A percentile compares a stretch with the other conserved stretches of the same genome.
Conservation (phyloP, 768 basidiomycete genomes). For the Termitomyces sp. region DNA sequence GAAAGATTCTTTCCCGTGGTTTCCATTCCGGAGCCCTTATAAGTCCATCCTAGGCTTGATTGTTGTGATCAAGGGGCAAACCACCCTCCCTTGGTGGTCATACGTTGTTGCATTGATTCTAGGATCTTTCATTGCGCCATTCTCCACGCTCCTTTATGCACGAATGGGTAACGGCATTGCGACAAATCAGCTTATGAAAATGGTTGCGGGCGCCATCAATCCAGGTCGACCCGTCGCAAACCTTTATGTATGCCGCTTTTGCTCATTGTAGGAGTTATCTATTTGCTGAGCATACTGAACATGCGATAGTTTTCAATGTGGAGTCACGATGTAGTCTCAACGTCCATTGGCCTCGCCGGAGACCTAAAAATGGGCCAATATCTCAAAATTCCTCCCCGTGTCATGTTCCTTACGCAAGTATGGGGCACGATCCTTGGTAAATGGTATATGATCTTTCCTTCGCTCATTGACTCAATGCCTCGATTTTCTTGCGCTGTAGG, state of each 20-base stretch:
- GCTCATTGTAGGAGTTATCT: neutral
- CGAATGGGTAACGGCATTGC: constrained; percentile 61
- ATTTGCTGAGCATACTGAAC: neutral
- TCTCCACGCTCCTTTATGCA: constrained; percentile 52
- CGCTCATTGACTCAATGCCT: neutral
- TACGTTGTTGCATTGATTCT: constrained; percentile 54
- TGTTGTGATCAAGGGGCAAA: constrained; percentile 54
- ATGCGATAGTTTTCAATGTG: constrained; percentile 56
- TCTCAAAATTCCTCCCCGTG: constrained; percentile 24
- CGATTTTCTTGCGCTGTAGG: constrained; percentile 19
- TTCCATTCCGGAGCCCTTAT: neutral
- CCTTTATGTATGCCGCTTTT: constrained; percentile 45
- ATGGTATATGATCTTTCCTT: neutral
- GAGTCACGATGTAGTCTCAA: constrained; percentile 59
- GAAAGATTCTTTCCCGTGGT: neutral
- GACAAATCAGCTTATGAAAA: constrained; percentile 62
- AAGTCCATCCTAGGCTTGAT: constrained; percentile 39
- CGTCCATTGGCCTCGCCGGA: constrained; percentile 47
- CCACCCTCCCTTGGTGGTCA: constrained; percentile 61
- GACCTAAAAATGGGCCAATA: constrained; percentile 76
- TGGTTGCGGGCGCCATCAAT: constrained; percentile 58
- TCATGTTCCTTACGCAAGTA: constrained; percentile 48
- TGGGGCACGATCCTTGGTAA: constrained; percentile 59
- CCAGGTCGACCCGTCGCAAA: constrained; percentile 68
- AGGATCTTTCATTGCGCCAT: constrained; percentile 46